A percentile compares a stretch with the other conserved stretches of the same genome.
Evolutionary conservation across 495 filamentous ascomycete genomes (phyloP).

Genomic region (Beverwykella pulmonaria): DNA sequence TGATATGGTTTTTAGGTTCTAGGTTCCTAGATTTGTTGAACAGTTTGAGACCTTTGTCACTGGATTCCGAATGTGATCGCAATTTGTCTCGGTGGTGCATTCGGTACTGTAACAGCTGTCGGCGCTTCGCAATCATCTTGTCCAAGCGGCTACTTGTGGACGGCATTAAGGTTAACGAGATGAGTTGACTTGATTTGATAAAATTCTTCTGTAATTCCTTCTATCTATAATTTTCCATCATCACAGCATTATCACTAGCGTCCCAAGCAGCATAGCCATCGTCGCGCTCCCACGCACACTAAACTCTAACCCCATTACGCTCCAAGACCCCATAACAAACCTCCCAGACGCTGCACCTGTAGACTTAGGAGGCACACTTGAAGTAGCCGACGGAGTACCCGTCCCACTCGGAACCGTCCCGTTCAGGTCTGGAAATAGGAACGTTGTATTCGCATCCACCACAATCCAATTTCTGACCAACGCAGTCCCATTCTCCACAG

Average conservation of each 20-base stretch:
- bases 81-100: too few relatives aligned
- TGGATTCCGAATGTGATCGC: too few relatives aligned
- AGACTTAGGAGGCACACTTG: background rate
- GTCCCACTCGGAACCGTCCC: conserved; percentile 6
- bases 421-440: conserved; percentile 34
- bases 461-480: conserved; percentile 57
- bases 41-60: too few relatives aligned
- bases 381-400: conserved; percentile 7
- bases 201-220: too few relatives aligned
- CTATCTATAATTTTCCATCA: background rate
- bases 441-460: conserved; percentile 50
- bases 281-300: background rate
- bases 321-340: background rate
- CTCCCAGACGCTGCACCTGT: background rate
- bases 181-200: too few relatives aligned
- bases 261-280: background rate
- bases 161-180: too few relatives aligned
- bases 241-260: background rate
- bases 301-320: background rate
- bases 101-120: too few relatives aligned
- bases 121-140: too few relatives aligned
- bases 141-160: too few relatives aligned
- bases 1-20: too few relatives aligned
- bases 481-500: conserved; percentile 52
- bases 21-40: too few relatives aligned